Evolutionary conservation across 305 asterid species (phyloP).

Genomic region (Rubia peregrina): DNA sequence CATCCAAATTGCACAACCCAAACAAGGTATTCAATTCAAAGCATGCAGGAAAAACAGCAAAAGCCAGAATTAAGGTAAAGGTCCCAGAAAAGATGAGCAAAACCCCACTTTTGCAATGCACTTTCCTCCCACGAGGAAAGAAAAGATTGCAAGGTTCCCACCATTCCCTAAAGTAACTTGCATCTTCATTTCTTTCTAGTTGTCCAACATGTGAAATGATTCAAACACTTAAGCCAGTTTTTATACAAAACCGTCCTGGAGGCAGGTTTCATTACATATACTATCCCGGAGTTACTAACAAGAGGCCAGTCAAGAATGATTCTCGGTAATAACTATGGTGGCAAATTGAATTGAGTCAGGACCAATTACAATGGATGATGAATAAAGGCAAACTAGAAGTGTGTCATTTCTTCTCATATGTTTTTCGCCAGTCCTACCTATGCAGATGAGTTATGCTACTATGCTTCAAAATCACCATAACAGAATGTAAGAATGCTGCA

Average conservation of each 20-base stretch:
- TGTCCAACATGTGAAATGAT: not conserved
- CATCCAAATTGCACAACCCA: conserved; percentile 5
- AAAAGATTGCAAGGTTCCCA: not conserved
- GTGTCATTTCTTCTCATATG: not conserved
- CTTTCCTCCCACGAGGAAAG: conserved; percentile 11
- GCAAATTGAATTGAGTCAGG: not conserved
- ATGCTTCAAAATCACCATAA: not conserved
- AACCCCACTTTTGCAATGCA: conserved; percentile 4
- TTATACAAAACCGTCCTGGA: not conserved
- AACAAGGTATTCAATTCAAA: not conserved
- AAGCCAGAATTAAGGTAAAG: conserved; percentile 2
- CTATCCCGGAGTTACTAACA: not conserved
- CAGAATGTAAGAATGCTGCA: not conserved
- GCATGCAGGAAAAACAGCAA: conserved; percentile 4
- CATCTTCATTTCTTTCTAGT: not conserved
- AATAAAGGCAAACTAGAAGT: not conserved
- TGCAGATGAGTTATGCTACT: not conserved
- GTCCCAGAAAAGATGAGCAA: conserved; percentile 4
- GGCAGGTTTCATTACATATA: not conserved
- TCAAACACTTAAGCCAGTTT: not conserved
- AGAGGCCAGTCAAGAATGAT: not conserved
- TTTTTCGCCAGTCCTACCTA: not conserved
- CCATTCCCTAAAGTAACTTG: conserved; percentile 1
- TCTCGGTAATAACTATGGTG: not conserved
- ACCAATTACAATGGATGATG: not conserved